phyloP scores from a whole-genome alignment of 257 asterid genomes.

The Petunia secreta region DNA sequence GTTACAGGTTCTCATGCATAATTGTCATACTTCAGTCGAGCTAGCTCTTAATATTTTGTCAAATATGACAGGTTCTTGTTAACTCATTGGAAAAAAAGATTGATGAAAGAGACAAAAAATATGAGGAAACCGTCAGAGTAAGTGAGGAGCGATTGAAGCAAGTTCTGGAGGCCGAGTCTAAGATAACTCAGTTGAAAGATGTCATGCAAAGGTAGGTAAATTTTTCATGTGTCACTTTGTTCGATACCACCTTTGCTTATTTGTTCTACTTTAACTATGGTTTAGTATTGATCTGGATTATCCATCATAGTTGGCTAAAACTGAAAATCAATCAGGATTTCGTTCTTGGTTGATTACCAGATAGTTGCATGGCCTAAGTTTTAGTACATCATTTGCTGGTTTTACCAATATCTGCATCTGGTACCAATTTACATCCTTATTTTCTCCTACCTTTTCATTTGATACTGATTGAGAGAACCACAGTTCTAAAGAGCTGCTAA shows the following conservation, averaged over 20 bases:
- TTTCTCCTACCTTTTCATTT: constrained; percentile 10
- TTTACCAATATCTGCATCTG: neutral
- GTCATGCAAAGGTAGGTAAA: constrained; percentile 63
- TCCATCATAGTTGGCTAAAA: neutral
- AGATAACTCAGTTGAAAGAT: constrained; percentile 66
- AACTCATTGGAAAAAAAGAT: constrained; percentile 66
- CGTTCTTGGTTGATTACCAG: neutral
- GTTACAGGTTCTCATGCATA: constrained; percentile 17
- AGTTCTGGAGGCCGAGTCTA: constrained; percentile 75
- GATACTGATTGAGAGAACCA: constrained; percentile 21
- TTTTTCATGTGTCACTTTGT: neutral
- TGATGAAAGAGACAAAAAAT: constrained; percentile 72
- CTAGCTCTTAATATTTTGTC: neutral
- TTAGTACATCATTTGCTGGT: neutral
- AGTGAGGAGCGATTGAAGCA: constrained; percentile 71
- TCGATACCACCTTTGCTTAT: neutral
- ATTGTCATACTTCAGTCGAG: neutral
- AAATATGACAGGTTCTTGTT: constrained; percentile 51
- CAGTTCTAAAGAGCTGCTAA: constrained; percentile 38
- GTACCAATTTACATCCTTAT: constrained; percentile 19
- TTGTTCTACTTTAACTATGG: neutral
- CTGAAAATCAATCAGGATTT: neutral
- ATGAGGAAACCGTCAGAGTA: constrained; percentile 58
- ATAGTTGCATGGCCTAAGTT: constrained; percentile 1
- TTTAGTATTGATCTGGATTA: constrained; percentile 5